Evolutionary conservation across 2,329 filamentous ascomycete genomes (phyloP).

Genomic region (Botryotinia narcissicola): DNA sequence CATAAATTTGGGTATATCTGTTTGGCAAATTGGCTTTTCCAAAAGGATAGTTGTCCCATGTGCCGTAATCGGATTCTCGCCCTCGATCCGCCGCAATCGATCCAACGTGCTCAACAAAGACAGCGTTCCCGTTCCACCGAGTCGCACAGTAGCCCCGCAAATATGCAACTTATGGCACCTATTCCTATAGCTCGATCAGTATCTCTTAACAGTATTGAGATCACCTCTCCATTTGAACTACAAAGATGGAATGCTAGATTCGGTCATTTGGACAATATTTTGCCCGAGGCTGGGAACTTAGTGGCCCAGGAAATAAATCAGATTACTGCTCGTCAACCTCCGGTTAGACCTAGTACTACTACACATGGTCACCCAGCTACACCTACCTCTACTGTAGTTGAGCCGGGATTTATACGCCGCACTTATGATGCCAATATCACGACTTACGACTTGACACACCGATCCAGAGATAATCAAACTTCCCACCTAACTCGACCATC

Average conservation of each 20-base stretch:
- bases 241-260: neutral
- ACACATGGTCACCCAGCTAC: neutral
- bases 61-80: neutral
- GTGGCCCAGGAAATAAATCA: accelerated
- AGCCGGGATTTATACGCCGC: neutral
- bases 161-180: neutral
- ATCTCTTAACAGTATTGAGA: neutral
- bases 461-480: neutral
- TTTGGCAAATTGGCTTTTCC: neutral
- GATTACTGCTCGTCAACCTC: no score
- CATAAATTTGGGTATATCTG: neutral
- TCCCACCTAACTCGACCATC: no score
- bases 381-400: neutral
- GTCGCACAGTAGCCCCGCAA: no score
- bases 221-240: neutral
- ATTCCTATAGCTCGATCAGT: neutral
- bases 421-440: neutral
- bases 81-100: neutral
- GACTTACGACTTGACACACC: neutral
- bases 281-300: no score
- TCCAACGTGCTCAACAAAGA: neutral
- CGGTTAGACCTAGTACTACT: neutral
- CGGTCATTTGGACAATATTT: no score
- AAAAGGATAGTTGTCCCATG: neutral
- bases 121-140: neutral